Conservation (phyloP, 768 basidiomycete genomes). For the Auricularia heimuer region DNA sequence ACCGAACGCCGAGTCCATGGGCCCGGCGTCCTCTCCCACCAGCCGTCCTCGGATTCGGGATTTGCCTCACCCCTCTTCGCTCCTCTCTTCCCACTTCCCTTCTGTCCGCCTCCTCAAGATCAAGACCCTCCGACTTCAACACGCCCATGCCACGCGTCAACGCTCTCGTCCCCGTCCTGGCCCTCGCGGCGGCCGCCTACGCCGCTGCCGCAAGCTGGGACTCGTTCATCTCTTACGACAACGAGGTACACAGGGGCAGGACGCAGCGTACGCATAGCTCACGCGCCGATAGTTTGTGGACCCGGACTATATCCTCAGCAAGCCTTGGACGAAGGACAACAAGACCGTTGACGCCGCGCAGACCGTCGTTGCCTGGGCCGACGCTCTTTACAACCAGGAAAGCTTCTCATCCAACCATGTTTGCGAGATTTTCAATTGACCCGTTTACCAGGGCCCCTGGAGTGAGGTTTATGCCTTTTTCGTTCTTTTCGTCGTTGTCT, state of each 20-base stretch:
- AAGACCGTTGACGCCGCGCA: slow-evolving; percentile 3
- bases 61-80: too few species aligned
- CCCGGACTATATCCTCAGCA: neutral
- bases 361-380: slow-evolving; percentile 1
- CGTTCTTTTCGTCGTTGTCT: neutral
- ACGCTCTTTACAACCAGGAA: neutral
- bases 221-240: neutral
- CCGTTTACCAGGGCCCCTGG: slow-evolving; percentile 2
- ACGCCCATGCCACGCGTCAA: neutral
- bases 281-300: neutral
- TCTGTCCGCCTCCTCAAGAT: too few species aligned
- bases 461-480: neutral
- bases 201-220: neutral
- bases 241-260: neutral
- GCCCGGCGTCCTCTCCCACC: too few species aligned
- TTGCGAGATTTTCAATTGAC: too few species aligned
- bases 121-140: too few species aligned
- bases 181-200: neutral
- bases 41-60: too few species aligned
- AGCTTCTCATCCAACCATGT: too few species aligned
- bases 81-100: too few species aligned
- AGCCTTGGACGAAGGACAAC: neutral
- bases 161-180: neutral
- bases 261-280: neutral
- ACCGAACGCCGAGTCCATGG: too few species aligned